phyloP scores from a whole-genome alignment of 352 stramenopile genomes.

The Thalassiosira sp. region DNA sequence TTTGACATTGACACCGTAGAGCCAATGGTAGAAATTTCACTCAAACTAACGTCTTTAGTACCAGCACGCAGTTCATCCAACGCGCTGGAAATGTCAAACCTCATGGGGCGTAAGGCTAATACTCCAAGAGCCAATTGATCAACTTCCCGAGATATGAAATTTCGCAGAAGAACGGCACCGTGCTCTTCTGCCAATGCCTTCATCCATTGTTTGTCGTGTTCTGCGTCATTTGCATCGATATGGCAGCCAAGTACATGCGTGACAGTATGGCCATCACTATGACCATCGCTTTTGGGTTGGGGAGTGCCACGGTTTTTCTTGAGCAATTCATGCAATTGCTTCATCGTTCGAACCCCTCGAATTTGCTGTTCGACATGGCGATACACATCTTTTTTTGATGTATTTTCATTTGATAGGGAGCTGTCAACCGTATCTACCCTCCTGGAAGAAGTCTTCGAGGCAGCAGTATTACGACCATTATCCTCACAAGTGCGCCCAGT shows the following conservation, averaged over 20 bases:
- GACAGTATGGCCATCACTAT: conserved; percentile 10
- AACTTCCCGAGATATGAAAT: conserved; percentile 48
- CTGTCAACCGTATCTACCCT: background rate
- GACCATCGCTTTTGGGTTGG: background rate
- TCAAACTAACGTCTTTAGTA: background rate
- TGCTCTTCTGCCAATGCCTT: conserved; percentile 38
- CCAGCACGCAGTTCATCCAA: conserved; percentile 3
- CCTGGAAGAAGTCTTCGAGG: background rate
- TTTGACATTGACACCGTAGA: background rate
- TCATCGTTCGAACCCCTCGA: conserved; percentile 30
- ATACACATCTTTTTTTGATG: conserved; percentile 35
- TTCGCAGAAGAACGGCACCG: conserved; percentile 48
- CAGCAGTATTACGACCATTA: background rate
- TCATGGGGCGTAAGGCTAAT: conserved; percentile 40
- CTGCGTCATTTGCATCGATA: conserved; percentile 28
- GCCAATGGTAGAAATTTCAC: background rate
- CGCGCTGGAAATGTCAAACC: conserved; percentile 25
- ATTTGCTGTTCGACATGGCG: conserved; percentile 38
- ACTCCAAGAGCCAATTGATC: conserved; percentile 47
- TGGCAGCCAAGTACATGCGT: conserved; percentile 41
- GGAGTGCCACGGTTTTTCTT: conserved; percentile 27
- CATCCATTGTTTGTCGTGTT: conserved; percentile 19
- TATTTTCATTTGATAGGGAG: background rate
- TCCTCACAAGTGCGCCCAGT: background rate
- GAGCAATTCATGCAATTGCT: conserved; percentile 33